phyloP scores from a whole-genome alignment of 1,139 yeast species.

The Suzukiozyma palmioleophila region DNA sequence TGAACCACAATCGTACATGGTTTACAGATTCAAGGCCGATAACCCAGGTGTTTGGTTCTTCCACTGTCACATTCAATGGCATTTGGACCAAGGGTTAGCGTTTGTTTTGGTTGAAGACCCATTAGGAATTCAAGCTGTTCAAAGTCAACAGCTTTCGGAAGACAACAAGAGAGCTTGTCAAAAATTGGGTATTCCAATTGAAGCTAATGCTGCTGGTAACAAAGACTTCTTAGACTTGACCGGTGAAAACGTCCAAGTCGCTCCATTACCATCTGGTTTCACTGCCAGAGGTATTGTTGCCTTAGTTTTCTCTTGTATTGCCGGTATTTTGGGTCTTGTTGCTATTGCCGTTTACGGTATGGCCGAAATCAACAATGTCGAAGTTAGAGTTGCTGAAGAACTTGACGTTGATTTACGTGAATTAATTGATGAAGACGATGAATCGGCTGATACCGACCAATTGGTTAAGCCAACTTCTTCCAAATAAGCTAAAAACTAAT shows the following conservation, averaged over 20 bases:
- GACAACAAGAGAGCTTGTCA: constrained; percentile 48
- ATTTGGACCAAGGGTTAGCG: constrained; percentile 82
- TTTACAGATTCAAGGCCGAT: constrained; percentile 65
- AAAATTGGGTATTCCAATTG: constrained; percentile 34
- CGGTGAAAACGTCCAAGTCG: constrained; percentile 54
- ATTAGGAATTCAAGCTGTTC: constrained; percentile 36
- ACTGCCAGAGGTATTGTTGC: constrained; percentile 68
- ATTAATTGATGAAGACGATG: constrained; percentile 22
- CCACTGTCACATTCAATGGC: constrained; percentile 97
- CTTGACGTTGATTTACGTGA: constrained; percentile 52
- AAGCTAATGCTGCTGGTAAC: constrained; percentile 68
- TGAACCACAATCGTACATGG: constrained; percentile 62
- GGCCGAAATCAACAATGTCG: constrained; percentile 60
- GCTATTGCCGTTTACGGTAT: constrained; percentile 59
- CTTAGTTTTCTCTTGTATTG: constrained; percentile 49
- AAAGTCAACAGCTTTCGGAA: constrained; percentile 35
- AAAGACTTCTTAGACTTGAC: constrained; percentile 49
- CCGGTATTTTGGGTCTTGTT: constrained; percentile 54
- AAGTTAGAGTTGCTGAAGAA: constrained; percentile 53
- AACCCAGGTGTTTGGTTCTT: constrained; percentile 92
- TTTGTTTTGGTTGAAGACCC: constrained; percentile 75
- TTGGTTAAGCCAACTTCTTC: background rate
- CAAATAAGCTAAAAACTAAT: background rate
- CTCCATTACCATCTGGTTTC: constrained; percentile 63
- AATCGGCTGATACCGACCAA: constrained; percentile 8